Evolutionary conservation across 768 basidiomycete genomes (phyloP).

Genomic region (Lactifluus volemus): DNA sequence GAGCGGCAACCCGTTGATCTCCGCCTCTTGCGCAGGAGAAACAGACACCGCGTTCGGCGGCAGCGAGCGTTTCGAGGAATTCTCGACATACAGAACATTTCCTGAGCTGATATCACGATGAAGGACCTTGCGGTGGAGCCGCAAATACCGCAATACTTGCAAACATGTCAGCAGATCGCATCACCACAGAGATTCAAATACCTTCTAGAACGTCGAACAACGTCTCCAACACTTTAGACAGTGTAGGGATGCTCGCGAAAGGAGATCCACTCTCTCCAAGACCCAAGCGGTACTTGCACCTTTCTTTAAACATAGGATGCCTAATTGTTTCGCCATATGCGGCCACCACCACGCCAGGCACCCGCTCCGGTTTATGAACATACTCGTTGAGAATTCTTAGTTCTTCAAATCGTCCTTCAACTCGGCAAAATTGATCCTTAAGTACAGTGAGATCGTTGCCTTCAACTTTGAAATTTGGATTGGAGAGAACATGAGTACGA

Average conservation of each 20-base stretch:
- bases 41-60: not conserved
- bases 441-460: not conserved
- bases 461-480: too few relatives aligned
- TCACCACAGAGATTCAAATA: too few relatives aligned
- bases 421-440: not conserved
- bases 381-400: not conserved
- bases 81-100: not conserved
- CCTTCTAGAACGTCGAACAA: too few relatives aligned
- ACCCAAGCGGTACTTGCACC: not conserved
- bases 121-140: not conserved
- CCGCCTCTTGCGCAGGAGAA: not conserved
- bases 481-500: too few relatives aligned
- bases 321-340: not conserved
- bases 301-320: not conserved
- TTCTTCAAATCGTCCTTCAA: not conserved
- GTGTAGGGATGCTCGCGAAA: too few relatives aligned
- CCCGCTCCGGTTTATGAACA: too few relatives aligned
- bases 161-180: too few relatives aligned
- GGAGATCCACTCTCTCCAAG: too few relatives aligned
- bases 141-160: too few relatives aligned
- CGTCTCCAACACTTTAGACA: too few relatives aligned
- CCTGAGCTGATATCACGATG: not conserved
- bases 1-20: too few relatives aligned
- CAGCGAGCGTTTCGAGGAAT: not conserved
- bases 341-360: not conserved